These are phyloP conservation scores for Paramecium sexaurelia DNA, from an alignment of 73 alveolate species.

Conservation along the genomic window DNA sequence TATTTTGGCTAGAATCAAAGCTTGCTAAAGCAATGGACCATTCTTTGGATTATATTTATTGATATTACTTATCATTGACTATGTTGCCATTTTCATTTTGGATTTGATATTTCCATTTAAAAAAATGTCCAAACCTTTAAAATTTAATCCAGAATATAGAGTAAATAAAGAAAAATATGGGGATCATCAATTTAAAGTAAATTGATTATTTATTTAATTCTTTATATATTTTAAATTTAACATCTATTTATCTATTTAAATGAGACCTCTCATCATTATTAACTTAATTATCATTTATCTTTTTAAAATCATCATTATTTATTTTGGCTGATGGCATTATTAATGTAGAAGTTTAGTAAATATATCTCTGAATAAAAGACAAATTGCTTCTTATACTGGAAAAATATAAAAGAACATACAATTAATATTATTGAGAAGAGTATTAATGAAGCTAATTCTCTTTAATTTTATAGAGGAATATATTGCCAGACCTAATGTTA, in stretches of 20 bases:
- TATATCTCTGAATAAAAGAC: neutral
- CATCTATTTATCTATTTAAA: neutral
- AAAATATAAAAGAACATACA: neutral
- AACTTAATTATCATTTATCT: neutral
- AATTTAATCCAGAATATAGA: conserved; percentile 62
- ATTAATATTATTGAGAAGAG: neutral
- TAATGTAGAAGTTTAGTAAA: neutral
- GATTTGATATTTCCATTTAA: neutral
- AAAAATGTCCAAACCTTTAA: conserved; percentile 60
- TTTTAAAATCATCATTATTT: neutral
- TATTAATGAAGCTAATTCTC: neutral
- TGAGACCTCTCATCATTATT: neutral
- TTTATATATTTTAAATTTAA: neutral
- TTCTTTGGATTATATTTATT: conserved; percentile 1
- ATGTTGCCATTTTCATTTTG: conserved; percentile 45
- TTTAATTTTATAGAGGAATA: neutral
- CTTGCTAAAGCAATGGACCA: conserved; percentile 79
- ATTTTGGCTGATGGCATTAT: neutral
- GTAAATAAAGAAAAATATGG: conserved; percentile 66
- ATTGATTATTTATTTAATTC: neutral
- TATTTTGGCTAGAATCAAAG: conserved; percentile 67
- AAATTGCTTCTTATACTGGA: neutral
- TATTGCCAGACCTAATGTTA: neutral
- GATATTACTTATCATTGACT: conserved; percentile 59
- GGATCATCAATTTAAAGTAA: conserved; percentile 60